These are phyloP conservation scores for Pythium pectinolyticum DNA, from an alignment of 352 stramenopile genomes.

Conservation along the genomic window DNA sequence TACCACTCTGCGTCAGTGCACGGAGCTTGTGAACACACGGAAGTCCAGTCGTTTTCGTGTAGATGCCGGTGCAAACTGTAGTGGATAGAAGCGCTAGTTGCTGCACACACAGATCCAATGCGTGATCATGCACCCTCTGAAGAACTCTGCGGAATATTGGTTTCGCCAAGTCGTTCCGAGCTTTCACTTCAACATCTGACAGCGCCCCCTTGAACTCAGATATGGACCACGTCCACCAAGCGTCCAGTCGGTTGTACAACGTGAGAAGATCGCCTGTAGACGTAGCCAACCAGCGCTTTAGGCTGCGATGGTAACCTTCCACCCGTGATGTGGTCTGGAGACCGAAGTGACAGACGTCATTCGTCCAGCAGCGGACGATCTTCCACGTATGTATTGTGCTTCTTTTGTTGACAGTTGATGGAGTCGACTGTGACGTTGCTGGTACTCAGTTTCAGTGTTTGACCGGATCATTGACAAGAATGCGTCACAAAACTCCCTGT, in stretches of 20 bases:
- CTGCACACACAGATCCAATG: background rate
- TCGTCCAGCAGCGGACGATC: slow-evolving; percentile 3
- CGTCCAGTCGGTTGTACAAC: background rate
- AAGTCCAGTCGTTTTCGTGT: background rate
- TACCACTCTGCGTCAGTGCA: background rate
- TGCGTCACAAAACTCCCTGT: background rate
- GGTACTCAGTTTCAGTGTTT: background rate
- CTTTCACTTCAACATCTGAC: background rate
- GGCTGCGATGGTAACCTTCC: background rate
- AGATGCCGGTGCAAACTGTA: background rate
- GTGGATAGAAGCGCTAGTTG: background rate
- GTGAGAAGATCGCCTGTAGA: background rate
- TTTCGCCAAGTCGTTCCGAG: background rate
- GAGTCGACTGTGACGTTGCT: background rate
- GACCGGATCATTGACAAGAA: background rate
- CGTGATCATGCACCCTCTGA: background rate
- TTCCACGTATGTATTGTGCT: background rate
- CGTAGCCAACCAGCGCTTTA: background rate
- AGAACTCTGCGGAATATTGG: background rate
- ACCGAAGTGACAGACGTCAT: background rate
- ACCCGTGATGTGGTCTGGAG: background rate
- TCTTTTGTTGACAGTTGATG: background rate
- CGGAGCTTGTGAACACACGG: background rate
- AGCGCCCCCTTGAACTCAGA: background rate
- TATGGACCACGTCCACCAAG: background rate